phyloP scores from a whole-genome alignment of 176 grass and related monocot genomes.

The Carex kokanica region DNA sequence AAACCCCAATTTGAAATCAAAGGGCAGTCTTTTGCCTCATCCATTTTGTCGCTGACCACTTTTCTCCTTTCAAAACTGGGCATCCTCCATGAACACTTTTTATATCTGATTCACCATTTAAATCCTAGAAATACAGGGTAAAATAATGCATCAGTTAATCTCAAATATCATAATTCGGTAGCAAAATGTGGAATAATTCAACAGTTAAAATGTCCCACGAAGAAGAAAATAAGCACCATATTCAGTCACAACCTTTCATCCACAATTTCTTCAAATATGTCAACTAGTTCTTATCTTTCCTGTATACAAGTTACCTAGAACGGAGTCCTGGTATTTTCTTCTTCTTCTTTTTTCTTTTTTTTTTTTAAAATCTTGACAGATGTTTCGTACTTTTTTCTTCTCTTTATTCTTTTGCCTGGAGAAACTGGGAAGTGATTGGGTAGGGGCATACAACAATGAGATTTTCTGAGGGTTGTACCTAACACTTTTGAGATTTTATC shows the following conservation, averaged over 20 bases:
- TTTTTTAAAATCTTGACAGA: not conserved
- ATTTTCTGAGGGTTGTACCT: not conserved
- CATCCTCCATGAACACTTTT: slow-evolving; percentile 84
- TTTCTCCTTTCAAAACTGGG: slow-evolving; percentile 79
- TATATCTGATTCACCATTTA: slow-evolving; percentile 60
- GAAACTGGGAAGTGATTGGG: not conserved
- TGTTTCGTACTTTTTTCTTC: not conserved
- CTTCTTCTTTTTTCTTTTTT: not conserved
- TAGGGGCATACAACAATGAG: not conserved
- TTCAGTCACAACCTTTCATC: not conserved
- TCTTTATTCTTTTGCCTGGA: not conserved
- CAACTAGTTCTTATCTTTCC: not conserved
- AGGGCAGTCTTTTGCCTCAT: slow-evolving; percentile 74
- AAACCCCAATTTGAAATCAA: slow-evolving; percentile 26
- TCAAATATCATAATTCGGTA: not conserved
- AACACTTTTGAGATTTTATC: not conserved
- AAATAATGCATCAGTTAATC: not conserved
- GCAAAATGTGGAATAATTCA: not conserved
- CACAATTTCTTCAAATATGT: not conserved
- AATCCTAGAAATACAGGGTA: slow-evolving; percentile 38
- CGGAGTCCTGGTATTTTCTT: not conserved
- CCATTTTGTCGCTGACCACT: slow-evolving; percentile 98
- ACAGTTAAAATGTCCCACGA: not conserved
- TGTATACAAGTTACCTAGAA: not conserved
- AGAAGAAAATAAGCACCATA: not conserved